phyloP scores from a whole-genome alignment of 371 early-diverging fungal genomes.

The Mucor indicus region DNA sequence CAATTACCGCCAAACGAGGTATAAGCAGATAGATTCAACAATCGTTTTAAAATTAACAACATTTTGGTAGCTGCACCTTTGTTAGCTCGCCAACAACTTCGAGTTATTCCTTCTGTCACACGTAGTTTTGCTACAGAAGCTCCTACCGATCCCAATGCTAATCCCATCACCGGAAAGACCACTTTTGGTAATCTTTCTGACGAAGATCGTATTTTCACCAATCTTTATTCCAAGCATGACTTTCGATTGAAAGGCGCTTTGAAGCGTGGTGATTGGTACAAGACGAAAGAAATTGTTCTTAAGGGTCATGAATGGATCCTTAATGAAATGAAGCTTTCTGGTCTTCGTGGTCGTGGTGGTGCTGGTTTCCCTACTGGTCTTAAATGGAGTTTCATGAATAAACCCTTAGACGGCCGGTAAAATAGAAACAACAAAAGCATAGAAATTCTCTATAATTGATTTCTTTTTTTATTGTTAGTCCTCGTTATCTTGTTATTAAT shows the following conservation, averaged over 20 bases:
- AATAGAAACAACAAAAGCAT: background rate
- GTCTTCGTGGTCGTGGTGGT: slow-evolving; percentile 96
- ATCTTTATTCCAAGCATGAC: slow-evolving; percentile 92
- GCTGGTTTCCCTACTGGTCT: slow-evolving; percentile 98
- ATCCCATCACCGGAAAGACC: slow-evolving; percentile 49
- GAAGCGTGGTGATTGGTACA: slow-evolving; percentile 98
- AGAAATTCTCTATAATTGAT: too few species aligned
- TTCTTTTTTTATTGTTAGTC: too few species aligned
- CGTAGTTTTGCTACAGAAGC: slow-evolving; percentile 49
- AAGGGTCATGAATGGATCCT: slow-evolving; percentile 98
- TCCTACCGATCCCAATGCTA: slow-evolving; percentile 45
- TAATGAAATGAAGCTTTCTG: slow-evolving; percentile 94
- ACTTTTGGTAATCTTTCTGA: slow-evolving; percentile 80
- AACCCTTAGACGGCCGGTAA: slow-evolving; percentile 81
- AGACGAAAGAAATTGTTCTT: slow-evolving; percentile 94
- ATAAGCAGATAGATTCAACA: slow-evolving; percentile 1
- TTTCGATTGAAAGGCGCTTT: slow-evolving; percentile 85
- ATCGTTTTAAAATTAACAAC: background rate
- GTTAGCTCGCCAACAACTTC: slow-evolving; percentile 23
- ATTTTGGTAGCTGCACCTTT: slow-evolving; percentile 16
- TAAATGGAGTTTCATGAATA: slow-evolving; percentile 99
- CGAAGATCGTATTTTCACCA: slow-evolving; percentile 96
- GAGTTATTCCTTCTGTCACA: slow-evolving; percentile 22
- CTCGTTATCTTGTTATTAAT: slow-evolving; percentile 95
- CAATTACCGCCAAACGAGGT: slow-evolving; percentile 44